Evolutionary conservation across 2,329 filamentous ascomycete genomes (phyloP).

Genomic region (Fusarium anthophilum): DNA sequence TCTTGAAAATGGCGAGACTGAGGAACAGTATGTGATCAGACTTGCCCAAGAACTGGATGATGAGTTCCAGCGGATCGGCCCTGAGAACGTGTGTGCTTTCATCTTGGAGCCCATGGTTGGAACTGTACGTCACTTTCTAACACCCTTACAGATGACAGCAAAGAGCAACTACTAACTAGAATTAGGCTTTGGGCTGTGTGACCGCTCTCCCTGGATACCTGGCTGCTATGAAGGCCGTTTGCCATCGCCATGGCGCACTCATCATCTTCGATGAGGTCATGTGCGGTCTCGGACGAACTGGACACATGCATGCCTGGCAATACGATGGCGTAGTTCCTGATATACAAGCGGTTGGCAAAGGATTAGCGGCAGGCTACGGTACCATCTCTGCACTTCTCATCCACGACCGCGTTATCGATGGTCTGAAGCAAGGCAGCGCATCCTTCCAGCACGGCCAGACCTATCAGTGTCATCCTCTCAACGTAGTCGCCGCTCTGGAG

Average conservation of each 20-base stretch:
- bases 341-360: neutral
- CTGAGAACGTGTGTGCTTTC: neutral
- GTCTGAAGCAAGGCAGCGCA: neutral
- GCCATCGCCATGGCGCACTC: neutral
- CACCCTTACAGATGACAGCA: neutral
- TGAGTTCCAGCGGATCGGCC: neutral
- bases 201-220: neutral
- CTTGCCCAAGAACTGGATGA: neutral
- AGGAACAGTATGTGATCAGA: neutral
- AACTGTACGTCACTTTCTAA: neutral
- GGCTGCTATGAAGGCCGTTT: neutral
- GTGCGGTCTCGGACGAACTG: neutral
- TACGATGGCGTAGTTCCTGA: neutral
- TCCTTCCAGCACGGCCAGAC: neutral
- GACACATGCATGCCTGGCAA: neutral
- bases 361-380: neutral
- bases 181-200: neutral
- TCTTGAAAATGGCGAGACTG: neutral
- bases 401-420: neutral
- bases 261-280: neutral
- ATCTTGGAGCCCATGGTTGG: neutral
- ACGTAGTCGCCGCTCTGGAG: neutral
- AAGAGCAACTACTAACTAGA: rapidly evolving
- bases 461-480: neutral
- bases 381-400: neutral